Base-by-base conservation (phyloP, 305 asterid genomes). In the Rubia occidens region DNA sequence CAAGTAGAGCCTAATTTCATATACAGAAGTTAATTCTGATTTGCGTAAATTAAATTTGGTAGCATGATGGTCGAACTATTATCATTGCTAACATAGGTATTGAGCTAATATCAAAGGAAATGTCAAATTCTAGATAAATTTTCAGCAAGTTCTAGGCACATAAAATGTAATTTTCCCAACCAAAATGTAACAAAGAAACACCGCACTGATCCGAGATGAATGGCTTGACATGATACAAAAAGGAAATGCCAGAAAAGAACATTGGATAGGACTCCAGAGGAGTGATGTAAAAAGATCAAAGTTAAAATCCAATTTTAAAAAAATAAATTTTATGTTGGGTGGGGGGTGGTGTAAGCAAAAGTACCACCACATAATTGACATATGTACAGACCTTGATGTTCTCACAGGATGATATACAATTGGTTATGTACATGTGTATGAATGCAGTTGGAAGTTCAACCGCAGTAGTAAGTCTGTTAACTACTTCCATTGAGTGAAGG, bases 401-500 rank as follows among this genome's bases (percentile, higher is more conserved):
- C 85, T 90, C 92, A 71, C 98, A 93, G 74, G 98, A 89, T 71
- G 95, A 79, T 75, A 90, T 90, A 80, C 98, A 94, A 74, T 90
- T 94, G 53, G 96, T 87, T 69, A 94, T 94, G 77, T 94, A 90
- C 75, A 90, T 86, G 78, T 90, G 98, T 74, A 94, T 81, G 85
- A 90, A 94, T 81, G 85, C 96, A 7, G 96, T 90, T 18, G 98
- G 97, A 75, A 94, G 96, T 76, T 94, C 95, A 74, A 94, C 92
- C 29, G 97, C 85, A 18, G 96, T 88, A 29, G 98, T 90, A 72
- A 94, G 90, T 81, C 97, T 86, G 85, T 94, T 94, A 75, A 94
- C 98, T 71, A 94, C 98, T 86, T 94, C 98, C 97, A 94, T 94
- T 61, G 97, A 94, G 75, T 94, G 98, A 81, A 94, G 98, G 81